A percentile compares a stretch with the other conserved stretches of the same genome.
Evolutionary conservation across 2,329 filamentous ascomycete species (phyloP).

Genomic region (Claviceps sorghi): DNA sequence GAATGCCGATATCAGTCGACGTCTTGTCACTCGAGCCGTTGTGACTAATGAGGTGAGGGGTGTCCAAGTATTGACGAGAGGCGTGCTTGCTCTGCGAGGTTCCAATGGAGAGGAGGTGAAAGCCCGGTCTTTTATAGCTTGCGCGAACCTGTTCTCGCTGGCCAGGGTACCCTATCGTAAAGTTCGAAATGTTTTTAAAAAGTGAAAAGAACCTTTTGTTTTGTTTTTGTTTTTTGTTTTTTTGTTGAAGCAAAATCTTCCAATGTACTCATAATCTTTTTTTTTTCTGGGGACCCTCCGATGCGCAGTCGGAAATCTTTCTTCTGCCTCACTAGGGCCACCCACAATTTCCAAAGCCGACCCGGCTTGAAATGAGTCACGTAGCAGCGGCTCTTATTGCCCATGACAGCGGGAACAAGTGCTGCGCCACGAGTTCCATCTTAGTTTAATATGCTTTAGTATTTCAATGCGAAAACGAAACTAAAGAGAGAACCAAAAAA

Average conservation of each 20-base stretch:
- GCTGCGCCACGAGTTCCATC: neutral
- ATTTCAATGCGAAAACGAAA: no score
- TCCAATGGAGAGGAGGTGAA: neutral
- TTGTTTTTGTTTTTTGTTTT: no score
- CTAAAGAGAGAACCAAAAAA: no score
- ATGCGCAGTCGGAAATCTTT: neutral
- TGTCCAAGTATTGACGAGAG: neutral
- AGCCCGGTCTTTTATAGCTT: neutral
- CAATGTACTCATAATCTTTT: neutral
- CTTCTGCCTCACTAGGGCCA: neutral
- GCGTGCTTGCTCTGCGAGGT: neutral
- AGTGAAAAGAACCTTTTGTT: neutral
- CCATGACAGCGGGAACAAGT: neutral
- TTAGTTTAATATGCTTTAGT: no score
- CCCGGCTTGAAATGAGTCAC: neutral
- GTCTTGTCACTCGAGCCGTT: neutral
- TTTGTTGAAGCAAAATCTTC: neutral
- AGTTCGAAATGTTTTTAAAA: neutral
- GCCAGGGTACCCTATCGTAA: neutral
- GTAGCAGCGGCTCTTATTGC: neutral
- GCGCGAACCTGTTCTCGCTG: neutral
- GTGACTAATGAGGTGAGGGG: neutral
- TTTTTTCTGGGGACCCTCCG: neutral
- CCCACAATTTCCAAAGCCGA: neutral
- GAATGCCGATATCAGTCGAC: slow-evolving; percentile 15